These are phyloP conservation scores for Cordyceps sp. DNA, from an alignment of 2,329 filamentous ascomycete genomes.

Conservation along the genomic window DNA sequence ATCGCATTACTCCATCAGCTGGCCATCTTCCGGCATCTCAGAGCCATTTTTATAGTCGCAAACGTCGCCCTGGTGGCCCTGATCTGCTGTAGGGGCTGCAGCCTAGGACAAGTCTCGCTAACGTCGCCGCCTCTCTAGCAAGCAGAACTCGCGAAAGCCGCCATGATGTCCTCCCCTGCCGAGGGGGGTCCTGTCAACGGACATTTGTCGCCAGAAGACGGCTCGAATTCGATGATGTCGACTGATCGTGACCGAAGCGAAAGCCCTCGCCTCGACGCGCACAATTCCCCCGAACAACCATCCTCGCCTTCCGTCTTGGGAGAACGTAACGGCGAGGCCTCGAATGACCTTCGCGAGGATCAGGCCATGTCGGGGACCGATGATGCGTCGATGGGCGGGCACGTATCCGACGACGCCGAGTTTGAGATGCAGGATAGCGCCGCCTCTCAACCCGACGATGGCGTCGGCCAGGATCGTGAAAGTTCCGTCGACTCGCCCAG, in stretches of 20 bases:
- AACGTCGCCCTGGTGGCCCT: slow-evolving; percentile 6
- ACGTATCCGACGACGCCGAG: slow-evolving; percentile 53
- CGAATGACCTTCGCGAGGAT: slow-evolving; percentile 22
- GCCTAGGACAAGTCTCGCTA: slow-evolving; percentile 11
- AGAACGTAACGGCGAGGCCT: slow-evolving; percentile 20
- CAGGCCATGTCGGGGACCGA: slow-evolving; percentile 26
- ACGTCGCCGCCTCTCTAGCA: slow-evolving; percentile 18
- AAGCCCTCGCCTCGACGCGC: slow-evolving; percentile 60
- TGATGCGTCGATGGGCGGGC: slow-evolving; percentile 31
- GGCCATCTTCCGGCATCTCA: slow-evolving; percentile 5
- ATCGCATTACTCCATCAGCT: slow-evolving; percentile 16
- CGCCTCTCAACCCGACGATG: slow-evolving; percentile 25
- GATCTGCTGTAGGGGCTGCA: slow-evolving; percentile 7
- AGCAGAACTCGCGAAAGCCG: slow-evolving; percentile 44
- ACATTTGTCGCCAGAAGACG: slow-evolving; percentile 38
- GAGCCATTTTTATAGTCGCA: slow-evolving; percentile 13
- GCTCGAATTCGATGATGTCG: slow-evolving; percentile 20
- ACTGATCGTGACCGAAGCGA: slow-evolving; percentile 27
- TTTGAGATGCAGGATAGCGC: slow-evolving; percentile 56
- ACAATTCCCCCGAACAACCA: slow-evolving; percentile 36
- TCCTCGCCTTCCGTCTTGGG: slow-evolving; percentile 26
- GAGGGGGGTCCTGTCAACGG: slow-evolving; percentile 50
- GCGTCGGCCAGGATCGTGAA: slow-evolving; percentile 36
- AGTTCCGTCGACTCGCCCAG: slow-evolving; percentile 56
- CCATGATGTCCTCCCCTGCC: slow-evolving; percentile 46